These are phyloP conservation scores for Herpotrichia juniperi DNA, from an alignment of 2,329 filamentous ascomycete genomes.

Conservation along the genomic window DNA sequence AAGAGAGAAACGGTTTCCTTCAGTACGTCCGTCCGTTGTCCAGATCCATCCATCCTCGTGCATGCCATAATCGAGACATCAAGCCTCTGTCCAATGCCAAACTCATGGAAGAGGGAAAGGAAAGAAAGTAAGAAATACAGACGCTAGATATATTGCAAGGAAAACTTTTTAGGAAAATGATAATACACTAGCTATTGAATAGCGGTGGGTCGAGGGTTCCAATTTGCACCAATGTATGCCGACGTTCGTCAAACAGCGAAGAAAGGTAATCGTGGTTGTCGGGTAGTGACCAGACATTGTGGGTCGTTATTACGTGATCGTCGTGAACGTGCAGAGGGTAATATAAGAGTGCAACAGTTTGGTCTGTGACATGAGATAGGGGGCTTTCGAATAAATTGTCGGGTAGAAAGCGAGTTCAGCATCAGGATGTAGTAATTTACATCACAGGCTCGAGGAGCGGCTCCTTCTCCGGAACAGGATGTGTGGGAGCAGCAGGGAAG, in stretches of 20 bases:
- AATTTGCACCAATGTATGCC: slow-evolving; percentile 29
- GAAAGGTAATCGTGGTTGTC: slow-evolving; percentile 20
- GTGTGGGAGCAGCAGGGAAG: slow-evolving; percentile 35
- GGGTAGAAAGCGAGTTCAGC: slow-evolving; percentile 1
- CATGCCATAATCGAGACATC: slow-evolving; percentile 9
- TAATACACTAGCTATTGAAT: slow-evolving; percentile 25
- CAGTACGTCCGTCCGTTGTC: background rate
- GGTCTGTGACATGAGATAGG: background rate
- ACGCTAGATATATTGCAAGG: slow-evolving; percentile 28
- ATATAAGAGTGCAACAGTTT: background rate
- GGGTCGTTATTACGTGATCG: slow-evolving; percentile 27
- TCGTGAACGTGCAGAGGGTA: slow-evolving; percentile 21
- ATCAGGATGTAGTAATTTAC: background rate
- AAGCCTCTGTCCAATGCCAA: slow-evolving; percentile 11
- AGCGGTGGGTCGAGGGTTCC: slow-evolving; percentile 14
- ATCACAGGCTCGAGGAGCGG: slow-evolving; percentile 32
- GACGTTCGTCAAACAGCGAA: slow-evolving; percentile 8
- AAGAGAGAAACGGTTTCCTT: slow-evolving; percentile 8
- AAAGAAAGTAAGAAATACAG: slow-evolving; percentile 21
- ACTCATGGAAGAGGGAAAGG: slow-evolving; percentile 12
- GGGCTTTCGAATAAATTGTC: background rate
- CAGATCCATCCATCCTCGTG: slow-evolving; percentile 8
- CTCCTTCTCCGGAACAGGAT: slow-evolving; percentile 19
- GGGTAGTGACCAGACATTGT: slow-evolving; percentile 21
- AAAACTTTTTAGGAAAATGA: slow-evolving; percentile 34